Evolutionary conservation across 2,329 filamentous ascomycete genomes (phyloP).

Genomic region (Thielaviopsis ethacetica): DNA sequence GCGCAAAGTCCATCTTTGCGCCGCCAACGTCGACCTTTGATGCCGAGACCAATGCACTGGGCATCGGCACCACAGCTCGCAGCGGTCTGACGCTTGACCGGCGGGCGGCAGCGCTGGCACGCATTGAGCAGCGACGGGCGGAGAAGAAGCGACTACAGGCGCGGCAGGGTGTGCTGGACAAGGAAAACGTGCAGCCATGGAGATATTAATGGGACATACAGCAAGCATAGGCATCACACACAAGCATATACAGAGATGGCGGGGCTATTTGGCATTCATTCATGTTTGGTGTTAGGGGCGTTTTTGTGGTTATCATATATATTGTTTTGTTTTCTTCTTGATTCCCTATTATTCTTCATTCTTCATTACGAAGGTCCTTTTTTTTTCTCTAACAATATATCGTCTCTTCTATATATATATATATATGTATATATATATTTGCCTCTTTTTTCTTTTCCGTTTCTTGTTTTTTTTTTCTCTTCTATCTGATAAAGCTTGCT

Average conservation of each 20-base stretch:
- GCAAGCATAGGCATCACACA: neutral
- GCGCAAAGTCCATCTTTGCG: neutral
- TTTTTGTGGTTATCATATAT: constrained; percentile 4
- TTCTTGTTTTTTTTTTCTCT: neutral
- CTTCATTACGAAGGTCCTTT: neutral
- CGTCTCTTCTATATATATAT: neutral
- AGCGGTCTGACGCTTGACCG: constrained; percentile 31
- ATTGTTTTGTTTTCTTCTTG: constrained; percentile 6
- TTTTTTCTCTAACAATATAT: neutral
- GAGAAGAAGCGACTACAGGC: constrained; percentile 27
- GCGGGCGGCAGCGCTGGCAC: constrained; percentile 35
- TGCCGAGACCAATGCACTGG: constrained; percentile 18
- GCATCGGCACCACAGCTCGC: constrained; percentile 24
- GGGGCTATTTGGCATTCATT: neutral
- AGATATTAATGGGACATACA: constrained; percentile 1
- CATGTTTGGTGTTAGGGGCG: neutral
- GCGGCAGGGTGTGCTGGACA: constrained; percentile 21
- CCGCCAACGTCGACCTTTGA: constrained; percentile 12
- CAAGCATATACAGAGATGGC: neutral
- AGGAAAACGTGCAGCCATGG: constrained; percentile 34
- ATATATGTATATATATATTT: too few relatives aligned
- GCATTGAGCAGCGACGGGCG: constrained; percentile 36
- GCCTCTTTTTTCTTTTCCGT: neutral
- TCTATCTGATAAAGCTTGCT: neutral
- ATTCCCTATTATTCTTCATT: neutral